A percentile compares a stretch with the other conserved stretches of the same genome.
phyloP scores from a whole-genome alignment of 306 rosid genomes.

The Pueraria montana region DNA sequence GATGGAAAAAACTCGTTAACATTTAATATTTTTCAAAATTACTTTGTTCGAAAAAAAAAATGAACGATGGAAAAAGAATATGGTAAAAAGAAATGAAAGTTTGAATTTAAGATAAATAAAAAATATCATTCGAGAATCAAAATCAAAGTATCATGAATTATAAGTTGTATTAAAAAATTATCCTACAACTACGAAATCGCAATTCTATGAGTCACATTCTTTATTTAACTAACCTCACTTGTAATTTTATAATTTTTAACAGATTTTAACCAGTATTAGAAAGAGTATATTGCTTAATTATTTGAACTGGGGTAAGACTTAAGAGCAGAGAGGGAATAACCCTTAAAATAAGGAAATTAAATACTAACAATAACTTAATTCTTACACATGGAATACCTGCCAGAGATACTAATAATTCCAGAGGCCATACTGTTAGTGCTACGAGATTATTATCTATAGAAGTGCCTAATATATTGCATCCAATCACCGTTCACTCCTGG shows the following conservation, averaged over 20 bases:
- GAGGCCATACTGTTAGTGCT: not conserved
- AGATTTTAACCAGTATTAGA: not conserved
- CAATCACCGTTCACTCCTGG: not conserved
- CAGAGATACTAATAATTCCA: slow-evolving; percentile 4
- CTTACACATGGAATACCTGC: slow-evolving; percentile 24
- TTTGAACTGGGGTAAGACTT: not conserved
- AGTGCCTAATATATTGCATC: slow-evolving; percentile 34
- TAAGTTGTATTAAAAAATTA: too few relatives aligned
- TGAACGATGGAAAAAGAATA: not conserved
- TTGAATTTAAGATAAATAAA: too few relatives aligned
- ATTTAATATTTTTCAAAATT: too few relatives aligned
- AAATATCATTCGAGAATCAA: not conserved
- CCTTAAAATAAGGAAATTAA: not conserved
- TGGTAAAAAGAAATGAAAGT: not conserved
- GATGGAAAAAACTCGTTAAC: too few relatives aligned
- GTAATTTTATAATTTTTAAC: too few relatives aligned
- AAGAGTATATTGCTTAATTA: not conserved
- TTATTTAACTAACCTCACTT: too few relatives aligned
- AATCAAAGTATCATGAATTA: too few relatives aligned
- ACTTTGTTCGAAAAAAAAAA: not conserved
- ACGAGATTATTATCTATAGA: slow-evolving; percentile 24
- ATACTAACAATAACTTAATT: not conserved
- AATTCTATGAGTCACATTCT: too few relatives aligned
- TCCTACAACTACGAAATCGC: not conserved
- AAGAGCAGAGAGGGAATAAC: not conserved